phyloP scores from a whole-genome alignment of 306 rosid genomes.

The Fragaria nilgerrensis region DNA sequence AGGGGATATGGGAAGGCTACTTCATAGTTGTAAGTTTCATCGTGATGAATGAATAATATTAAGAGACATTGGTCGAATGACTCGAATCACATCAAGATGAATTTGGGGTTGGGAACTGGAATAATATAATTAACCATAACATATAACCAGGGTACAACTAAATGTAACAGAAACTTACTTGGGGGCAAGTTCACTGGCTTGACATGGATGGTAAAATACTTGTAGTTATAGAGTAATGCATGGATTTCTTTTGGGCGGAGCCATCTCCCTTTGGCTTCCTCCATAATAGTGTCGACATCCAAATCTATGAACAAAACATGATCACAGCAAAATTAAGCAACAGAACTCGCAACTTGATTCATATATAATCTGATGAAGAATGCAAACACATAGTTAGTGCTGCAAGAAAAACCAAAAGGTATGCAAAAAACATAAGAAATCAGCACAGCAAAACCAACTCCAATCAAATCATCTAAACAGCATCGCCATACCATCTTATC shows the following conservation, averaged over 20 bases:
- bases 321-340: constrained; percentile 23
- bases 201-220: constrained; percentile 64
- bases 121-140: background rate
- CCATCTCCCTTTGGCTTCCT: constrained; percentile 83
- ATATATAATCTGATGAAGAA: constrained; percentile 2
- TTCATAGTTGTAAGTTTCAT: background rate
- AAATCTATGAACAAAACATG: constrained; percentile 51
- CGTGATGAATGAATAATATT: background rate
- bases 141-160: constrained; percentile 16
- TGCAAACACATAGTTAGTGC: background rate
- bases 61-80: background rate
- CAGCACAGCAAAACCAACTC: background rate
- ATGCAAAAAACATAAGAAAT: background rate
- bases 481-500: background rate
- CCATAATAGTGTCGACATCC: constrained; percentile 61
- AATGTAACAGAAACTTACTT: constrained; percentile 51
- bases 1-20: background rate
- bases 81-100: background rate
- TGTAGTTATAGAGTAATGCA: constrained; percentile 80
- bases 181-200: constrained; percentile 83
- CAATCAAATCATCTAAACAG: background rate
- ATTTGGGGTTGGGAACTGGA: no score
- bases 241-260: constrained; percentile 97
- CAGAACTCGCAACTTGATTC: background rate
- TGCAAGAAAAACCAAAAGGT: background rate